Conservation (phyloP, 2,329 filamentous ascomycete species). For the Fusarium sp. region DNA sequence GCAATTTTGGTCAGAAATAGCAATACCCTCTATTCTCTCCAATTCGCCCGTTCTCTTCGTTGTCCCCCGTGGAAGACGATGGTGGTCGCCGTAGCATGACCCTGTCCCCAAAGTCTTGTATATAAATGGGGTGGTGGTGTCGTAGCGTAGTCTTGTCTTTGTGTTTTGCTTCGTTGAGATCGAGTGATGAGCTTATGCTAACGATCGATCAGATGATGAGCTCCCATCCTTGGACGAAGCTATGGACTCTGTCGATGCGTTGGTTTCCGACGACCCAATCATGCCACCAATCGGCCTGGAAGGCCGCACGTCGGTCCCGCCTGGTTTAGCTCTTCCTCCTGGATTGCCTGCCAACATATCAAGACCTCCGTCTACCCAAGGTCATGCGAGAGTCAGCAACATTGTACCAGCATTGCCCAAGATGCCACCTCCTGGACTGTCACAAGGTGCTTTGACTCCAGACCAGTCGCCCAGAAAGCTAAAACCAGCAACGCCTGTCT, state of each 20-base stretch:
- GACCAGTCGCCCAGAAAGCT: constrained; percentile 49
- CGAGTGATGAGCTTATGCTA: constrained; percentile 51
- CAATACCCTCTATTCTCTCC: constrained; percentile 54
- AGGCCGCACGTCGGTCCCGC: constrained; percentile 44
- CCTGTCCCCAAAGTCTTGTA: constrained; percentile 52
- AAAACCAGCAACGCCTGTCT: constrained; percentile 41
- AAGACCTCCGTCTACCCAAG: constrained; percentile 35
- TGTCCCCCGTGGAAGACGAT: constrained; percentile 67
- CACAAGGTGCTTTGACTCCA: constrained; percentile 46
- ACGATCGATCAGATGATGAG: constrained; percentile 69
- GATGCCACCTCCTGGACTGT: constrained; percentile 40
- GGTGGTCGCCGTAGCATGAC: constrained; percentile 69
- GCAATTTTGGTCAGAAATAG: constrained; percentile 56
- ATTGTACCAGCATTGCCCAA: constrained; percentile 44
- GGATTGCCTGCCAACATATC: constrained; percentile 33
- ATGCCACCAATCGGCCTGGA: constrained; percentile 23
- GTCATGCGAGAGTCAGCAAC: constrained; percentile 32
- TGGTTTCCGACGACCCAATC: constrained; percentile 69
- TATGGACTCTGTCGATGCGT: constrained; percentile 72
- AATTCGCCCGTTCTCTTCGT: constrained; percentile 50
- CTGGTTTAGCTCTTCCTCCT: constrained; percentile 45
- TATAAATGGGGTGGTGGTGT: constrained; percentile 52
- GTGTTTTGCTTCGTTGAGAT: constrained; percentile 39
- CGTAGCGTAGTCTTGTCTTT: constrained; percentile 46
- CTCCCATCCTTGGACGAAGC: constrained; percentile 71